Percentiles rank a stretch among this genome's conserved stretches.
Conservation (phyloP, 129 eudicot genomes). For the Centaurea solstitialis region DNA sequence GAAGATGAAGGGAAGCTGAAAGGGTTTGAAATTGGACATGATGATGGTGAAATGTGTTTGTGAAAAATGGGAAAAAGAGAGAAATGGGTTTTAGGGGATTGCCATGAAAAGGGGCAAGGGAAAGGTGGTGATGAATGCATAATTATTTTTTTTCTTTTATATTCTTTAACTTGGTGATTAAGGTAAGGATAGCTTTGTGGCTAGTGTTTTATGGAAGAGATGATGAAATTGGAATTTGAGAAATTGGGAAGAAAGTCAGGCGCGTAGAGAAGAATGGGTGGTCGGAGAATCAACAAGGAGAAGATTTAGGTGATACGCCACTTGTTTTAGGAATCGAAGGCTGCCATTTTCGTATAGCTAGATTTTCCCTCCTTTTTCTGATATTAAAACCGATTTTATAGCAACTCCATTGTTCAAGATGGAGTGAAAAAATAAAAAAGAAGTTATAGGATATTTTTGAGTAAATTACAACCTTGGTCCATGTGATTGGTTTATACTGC, state of each 20-base stretch:
- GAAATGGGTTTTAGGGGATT: neutral
- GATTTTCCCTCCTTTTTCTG: slow-evolving; percentile 5
- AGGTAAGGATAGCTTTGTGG: slow-evolving; percentile 70
- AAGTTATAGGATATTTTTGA: no score
- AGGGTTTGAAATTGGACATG: slow-evolving; percentile 42
- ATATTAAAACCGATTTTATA: neutral
- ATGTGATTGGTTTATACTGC: no score
- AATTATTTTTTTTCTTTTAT: neutral
- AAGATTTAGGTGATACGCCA: slow-evolving; percentile 33
- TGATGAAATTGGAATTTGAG: neutral
- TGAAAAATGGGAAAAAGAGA: neutral
- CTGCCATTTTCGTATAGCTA: slow-evolving; percentile 28
- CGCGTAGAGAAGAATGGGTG: slow-evolving; percentile 27
- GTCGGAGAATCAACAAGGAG: slow-evolving; percentile 38
- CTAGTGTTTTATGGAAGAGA: slow-evolving; percentile 22
- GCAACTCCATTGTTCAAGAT: no score
- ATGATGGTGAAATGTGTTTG: neutral
- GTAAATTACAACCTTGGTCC: no score
- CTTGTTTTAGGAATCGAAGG: neutral
- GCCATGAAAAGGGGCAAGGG: neutral
- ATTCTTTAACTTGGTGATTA: slow-evolving; percentile 45
- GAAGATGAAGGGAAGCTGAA: slow-evolving; percentile 26
- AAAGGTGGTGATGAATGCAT: slow-evolving; percentile 27
- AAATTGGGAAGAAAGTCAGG: neutral
- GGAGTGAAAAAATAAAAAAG: no score